Base-by-base conservation (phyloP, 2,329 filamentous ascomycete species). In the Lachnellula subtilissima region DNA sequence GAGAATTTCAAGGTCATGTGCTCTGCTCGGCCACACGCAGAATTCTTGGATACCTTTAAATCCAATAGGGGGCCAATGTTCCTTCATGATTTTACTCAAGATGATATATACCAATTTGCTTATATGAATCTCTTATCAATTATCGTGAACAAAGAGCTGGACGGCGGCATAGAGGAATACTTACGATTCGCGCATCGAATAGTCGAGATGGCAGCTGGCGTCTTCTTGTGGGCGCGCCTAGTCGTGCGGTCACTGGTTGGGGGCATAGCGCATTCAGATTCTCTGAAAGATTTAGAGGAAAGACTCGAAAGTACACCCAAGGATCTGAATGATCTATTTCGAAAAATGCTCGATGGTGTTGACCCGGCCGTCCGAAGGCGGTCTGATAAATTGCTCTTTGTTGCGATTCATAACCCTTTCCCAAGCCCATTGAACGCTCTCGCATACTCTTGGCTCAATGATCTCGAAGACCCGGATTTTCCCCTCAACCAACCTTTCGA, bases 171-270 rank as follows among this genome's bases (percentile, higher is more conserved):
- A 11, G 42, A 45, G 42, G 7, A 45, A 22, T 45, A 45, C 19
- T 5, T 12, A 4, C 42, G 2, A 52, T 40, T 64, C 3, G 50
- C 59, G 1, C 15, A 56, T 2, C 32, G 56, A 2, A 57, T 65
- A 40, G 55, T 54, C 9, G 9, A 51, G 4, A 61, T 47, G 19
- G 58, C 65, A 2, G 37, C 52, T 4, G 65, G 65, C 8, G 58
- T 67, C 2, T 67, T 67, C 43, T 53, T 67, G 1, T 67, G 63
- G 65, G 57, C 64, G 6, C 17, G 22, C 11, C 32, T 67, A 5
- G 64, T 67, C 5, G 56, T 65, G 2, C 19, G 37, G 3, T 45
- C 55, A 2, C 48, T 67, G 1, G 14, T 61, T 1, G 19, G 28
- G 5, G 57, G 56, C n/a, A 45, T 45, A 14, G 11, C 19, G 19